Evolutionary conservation across 78 protist species (phyloP).

Genomic region (slime mould (Dictyostelium discoideum)): DNA sequence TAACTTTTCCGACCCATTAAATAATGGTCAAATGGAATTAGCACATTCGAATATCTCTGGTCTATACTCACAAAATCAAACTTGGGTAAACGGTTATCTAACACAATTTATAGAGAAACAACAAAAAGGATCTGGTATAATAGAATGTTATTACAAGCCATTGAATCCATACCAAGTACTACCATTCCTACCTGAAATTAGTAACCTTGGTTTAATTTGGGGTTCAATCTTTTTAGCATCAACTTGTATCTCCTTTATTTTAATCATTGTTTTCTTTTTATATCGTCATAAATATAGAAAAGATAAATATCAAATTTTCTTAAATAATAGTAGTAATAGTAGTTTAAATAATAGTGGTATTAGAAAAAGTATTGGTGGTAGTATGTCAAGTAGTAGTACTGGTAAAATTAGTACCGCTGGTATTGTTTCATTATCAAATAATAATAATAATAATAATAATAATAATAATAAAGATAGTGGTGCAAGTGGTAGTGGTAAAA

Average conservation of each 20-base stretch:
- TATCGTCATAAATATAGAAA: not conserved
- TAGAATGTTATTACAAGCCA: not conserved
- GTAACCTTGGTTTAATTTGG: not conserved
- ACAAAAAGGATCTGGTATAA: not conserved
- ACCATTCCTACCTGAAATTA: not conserved
- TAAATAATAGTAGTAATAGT: not conserved
- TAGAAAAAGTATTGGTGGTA: not conserved
- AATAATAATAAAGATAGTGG: not conserved
- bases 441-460: not conserved
- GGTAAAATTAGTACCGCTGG: conserved; percentile 5
- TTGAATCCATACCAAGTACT: not conserved
- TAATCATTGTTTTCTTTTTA: not conserved
- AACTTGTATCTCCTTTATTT: not conserved
- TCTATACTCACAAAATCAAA: not conserved
- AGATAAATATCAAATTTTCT: not conserved
- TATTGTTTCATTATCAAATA: not conserved
- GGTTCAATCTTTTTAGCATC: not conserved
- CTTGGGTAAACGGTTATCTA: not conserved
- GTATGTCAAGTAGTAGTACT: not conserved
- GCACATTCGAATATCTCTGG: conserved; percentile 1
- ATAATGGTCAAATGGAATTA: not conserved
- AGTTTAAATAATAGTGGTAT: not conserved
- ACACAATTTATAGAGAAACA: not conserved
- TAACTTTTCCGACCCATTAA: not conserved
- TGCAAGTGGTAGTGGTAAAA: not conserved